Evolutionary conservation across 2,329 filamentous ascomycete species (phyloP).

Genomic region (Leptographium procerum): DNA sequence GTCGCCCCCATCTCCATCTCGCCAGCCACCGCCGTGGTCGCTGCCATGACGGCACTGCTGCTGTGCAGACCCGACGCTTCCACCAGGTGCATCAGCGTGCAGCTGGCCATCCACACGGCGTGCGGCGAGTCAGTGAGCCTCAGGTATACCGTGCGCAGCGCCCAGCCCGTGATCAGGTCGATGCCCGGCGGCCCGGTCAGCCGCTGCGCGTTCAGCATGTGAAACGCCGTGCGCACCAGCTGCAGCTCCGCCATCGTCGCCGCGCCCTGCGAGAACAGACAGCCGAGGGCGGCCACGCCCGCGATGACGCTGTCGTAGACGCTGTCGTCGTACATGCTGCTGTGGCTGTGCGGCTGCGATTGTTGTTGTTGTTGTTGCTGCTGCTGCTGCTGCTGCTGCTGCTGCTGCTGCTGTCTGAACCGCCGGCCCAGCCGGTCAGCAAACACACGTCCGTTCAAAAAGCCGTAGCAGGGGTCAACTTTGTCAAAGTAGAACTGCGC

Average conservation of each 20-base stretch:
- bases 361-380: too few species aligned
- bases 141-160: conserved; percentile 41
- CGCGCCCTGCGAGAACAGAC: conserved; percentile 34
- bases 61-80: conserved; percentile 39
- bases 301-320: conserved; percentile 37
- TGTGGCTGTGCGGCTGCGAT: neutral
- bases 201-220: conserved; percentile 28
- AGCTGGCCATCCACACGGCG: conserved; percentile 45
- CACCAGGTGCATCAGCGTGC: conserved; percentile 44
- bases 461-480: conserved; percentile 40
- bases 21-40: conserved; percentile 17
- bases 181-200: conserved; percentile 22
- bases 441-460: conserved; percentile 26
- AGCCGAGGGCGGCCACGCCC: conserved; percentile 43
- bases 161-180: conserved; percentile 35
- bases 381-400: conserved; percentile 7
- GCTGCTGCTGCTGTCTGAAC: conserved; percentile 18
- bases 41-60: conserved; percentile 21
- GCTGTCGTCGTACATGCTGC: conserved; percentile 13
- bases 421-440: conserved; percentile 17
- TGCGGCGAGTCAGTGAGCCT: conserved; percentile 42
- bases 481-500: conserved; percentile 39
- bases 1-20: neutral
- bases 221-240: conserved; percentile 24
- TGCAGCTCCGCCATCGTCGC: conserved; percentile 30